These are phyloP conservation scores for Calocybe gangraenosa DNA, from an alignment of 768 basidiomycete species.

Conservation along the genomic window DNA sequence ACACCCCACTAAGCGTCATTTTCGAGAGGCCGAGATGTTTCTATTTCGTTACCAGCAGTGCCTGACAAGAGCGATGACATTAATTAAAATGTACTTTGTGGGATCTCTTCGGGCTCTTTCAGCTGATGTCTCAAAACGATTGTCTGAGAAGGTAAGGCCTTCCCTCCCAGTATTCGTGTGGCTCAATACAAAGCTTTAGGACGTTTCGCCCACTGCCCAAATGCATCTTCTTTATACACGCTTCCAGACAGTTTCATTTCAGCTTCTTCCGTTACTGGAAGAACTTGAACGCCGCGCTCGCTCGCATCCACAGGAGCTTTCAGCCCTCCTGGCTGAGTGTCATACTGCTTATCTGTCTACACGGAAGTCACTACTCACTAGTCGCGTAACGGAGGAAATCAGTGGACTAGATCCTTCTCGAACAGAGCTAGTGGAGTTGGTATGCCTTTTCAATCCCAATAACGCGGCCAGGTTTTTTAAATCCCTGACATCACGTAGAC, in stretches of 20 bases:
- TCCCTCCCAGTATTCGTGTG: not conserved
- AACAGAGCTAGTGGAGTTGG: slow-evolving; percentile 87
- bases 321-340: slow-evolving; percentile 79
- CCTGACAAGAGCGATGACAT: slow-evolving; percentile 95
- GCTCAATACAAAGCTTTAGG: slow-evolving; percentile 32
- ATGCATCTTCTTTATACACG: slow-evolving; percentile 87
- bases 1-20: slow-evolving; percentile 62
- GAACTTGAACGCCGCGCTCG: slow-evolving; percentile 81
- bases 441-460: slow-evolving; percentile 26
- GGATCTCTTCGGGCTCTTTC: slow-evolving; percentile 77
- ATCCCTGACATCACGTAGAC: slow-evolving; percentile 47
- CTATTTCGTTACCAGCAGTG: slow-evolving; percentile 98
- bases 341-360: slow-evolving; percentile 78
- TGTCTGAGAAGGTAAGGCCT: slow-evolving; percentile 64
- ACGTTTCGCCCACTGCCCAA: slow-evolving; percentile 76
- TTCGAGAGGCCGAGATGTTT: slow-evolving; percentile 89
- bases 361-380: slow-evolving; percentile 67
- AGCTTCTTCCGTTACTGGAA: slow-evolving; percentile 71
- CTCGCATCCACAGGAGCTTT: slow-evolving; percentile 81
- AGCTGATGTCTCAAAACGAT: slow-evolving; percentile 68
- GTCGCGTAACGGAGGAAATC: slow-evolving; percentile 78
- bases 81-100: slow-evolving; percentile 96
- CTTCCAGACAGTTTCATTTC: slow-evolving; percentile 67
- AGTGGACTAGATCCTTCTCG: slow-evolving; percentile 71
- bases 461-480: not conserved